phyloP scores from a whole-genome alignment of 179 eudicot genomes.

The Drosera spatulata region DNA sequence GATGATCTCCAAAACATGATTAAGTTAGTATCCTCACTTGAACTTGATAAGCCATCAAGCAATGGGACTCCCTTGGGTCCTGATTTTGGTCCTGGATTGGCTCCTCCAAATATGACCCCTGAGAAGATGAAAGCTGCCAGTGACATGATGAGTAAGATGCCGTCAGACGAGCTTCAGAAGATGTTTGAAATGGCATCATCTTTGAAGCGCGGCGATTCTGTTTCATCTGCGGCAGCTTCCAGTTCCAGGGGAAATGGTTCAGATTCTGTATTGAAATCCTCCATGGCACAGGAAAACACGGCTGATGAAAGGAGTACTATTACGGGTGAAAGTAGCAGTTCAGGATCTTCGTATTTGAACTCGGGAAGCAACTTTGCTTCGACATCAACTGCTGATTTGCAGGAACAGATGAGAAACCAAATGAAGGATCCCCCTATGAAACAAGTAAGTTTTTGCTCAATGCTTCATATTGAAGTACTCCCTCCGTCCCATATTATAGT shows the following conservation, averaged over 20 bases:
- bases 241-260: conserved; percentile 27
- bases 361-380: conserved; percentile 41
- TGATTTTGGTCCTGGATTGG: conserved; percentile 38
- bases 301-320: conserved; percentile 17
- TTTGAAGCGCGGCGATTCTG: conserved; percentile 41
- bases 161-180: conserved; percentile 68
- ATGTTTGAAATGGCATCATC: conserved; percentile 80
- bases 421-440: conserved; percentile 97
- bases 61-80: conserved; percentile 24
- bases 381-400: conserved; percentile 55
- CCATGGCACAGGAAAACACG: conserved; percentile 20
- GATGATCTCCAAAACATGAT: conserved; percentile 91
- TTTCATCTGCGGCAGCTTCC: conserved; percentile 26
- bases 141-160: conserved; percentile 92
- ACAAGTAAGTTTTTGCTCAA: conserved; percentile 32
- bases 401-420: conserved; percentile 90
- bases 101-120: conserved; percentile 62
- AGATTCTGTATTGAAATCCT: conserved; percentile 21
- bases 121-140: conserved; percentile 84
- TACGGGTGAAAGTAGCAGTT: conserved; percentile 31
- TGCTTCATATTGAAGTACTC: too few relatives aligned
- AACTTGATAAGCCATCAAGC: conserved; percentile 42
- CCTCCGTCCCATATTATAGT: too few relatives aligned
- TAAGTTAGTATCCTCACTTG: conserved; percentile 76
- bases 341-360: conserved; percentile 21